Base-by-base conservation (phyloP, 495 filamentous ascomycete species). In the Hyphodiscus hymeniophilus region DNA sequence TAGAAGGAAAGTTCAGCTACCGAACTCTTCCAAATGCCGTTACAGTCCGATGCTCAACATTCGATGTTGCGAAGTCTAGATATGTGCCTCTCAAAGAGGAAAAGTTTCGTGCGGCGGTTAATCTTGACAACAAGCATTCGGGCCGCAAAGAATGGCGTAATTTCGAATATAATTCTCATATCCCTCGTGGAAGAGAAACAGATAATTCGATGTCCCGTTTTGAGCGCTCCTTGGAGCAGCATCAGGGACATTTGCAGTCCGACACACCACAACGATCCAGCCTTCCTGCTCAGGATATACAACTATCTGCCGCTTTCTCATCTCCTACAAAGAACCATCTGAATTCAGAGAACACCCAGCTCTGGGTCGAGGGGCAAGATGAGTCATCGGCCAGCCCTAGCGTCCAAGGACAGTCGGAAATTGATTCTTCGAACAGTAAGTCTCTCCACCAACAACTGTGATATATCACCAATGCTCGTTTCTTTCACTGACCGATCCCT, bases 1-100 rank as follows among this genome's bases (percentile, higher is more conserved):
- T 40, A 0, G 26, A 42, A 13, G 11, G 6, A 3, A 45, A 35
- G 16, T 20, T 41, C 15, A 20, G 44, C 26, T 52, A 56, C 17
- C 11, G 35, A 3, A 38, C 32, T 18, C 50, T 57, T 7, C 3
- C 47, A 8, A 10, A 18, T n/a, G 30, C 46, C 10, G 7, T 38
- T 21, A 40, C 40, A 11, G 34, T 49, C 13, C 28, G 51, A 15
- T 54, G 51, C 31, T 21, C 31, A 30, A 8, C 2, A 16, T 30
- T 22, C 20, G 23, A 43, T 36, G 28, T 16, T 7, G 16, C 38
- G 23, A 31, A 31, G 16, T 20, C 20, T 11, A 5, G 17, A 15
- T 43, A 43, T 13, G 17, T 31, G 7, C 41, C 41, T 1, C 15
- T 43, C 13, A 15, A 13, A 3, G 7, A 16, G 11, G 23, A 20